These are phyloP conservation scores for Cylindrotheca fusiformis DNA, from an alignment of 108 stramenopile genomes.

Conservation along the genomic window DNA sequence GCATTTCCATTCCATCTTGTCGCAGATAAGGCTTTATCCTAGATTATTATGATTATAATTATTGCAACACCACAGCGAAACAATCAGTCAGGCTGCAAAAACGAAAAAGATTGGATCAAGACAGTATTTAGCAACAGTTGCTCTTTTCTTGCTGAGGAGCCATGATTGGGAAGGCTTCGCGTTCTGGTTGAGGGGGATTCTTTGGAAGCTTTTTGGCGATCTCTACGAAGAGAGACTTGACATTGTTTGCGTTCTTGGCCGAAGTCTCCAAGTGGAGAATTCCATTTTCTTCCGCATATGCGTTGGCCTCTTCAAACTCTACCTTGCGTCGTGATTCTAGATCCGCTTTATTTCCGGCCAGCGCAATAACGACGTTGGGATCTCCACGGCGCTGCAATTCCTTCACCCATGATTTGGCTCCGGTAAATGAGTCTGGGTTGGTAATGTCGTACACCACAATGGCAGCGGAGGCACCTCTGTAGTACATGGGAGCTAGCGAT, in stretches of 20 bases:
- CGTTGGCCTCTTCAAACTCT: slow-evolving; percentile 90
- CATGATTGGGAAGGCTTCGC: slow-evolving; percentile 91
- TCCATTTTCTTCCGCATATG: slow-evolving; percentile 91
- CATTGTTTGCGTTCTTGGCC: slow-evolving; percentile 95
- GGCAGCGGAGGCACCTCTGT: slow-evolving; percentile 67
- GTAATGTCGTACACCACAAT: slow-evolving; percentile 96
- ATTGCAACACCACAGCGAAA: too few species aligned
- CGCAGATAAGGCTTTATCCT: background rate
- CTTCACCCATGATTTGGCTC: slow-evolving; percentile 98
- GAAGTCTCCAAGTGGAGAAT: slow-evolving; percentile 95
- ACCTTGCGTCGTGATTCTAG: slow-evolving; percentile 84
- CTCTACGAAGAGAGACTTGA: slow-evolving; percentile 84
- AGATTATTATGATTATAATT: background rate
- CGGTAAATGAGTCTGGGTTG: slow-evolving; percentile 94
- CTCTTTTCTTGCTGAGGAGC: slow-evolving; percentile 79
- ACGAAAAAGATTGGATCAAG: too few species aligned
- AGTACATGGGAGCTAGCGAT: slow-evolving; percentile 96
- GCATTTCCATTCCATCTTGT: background rate
- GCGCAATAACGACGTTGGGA: slow-evolving; percentile 96
- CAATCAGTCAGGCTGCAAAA: too few species aligned
- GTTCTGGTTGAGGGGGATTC: slow-evolving; percentile 81
- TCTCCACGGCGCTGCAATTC: slow-evolving; percentile 98
- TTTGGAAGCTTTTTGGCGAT: slow-evolving; percentile 95
- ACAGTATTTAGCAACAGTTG: slow-evolving; percentile 77
- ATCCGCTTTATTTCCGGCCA: slow-evolving; percentile 97